Evolutionary conservation across 371 early-diverging fungal genomes (phyloP).

Genomic region (Nematocida displodere): DNA sequence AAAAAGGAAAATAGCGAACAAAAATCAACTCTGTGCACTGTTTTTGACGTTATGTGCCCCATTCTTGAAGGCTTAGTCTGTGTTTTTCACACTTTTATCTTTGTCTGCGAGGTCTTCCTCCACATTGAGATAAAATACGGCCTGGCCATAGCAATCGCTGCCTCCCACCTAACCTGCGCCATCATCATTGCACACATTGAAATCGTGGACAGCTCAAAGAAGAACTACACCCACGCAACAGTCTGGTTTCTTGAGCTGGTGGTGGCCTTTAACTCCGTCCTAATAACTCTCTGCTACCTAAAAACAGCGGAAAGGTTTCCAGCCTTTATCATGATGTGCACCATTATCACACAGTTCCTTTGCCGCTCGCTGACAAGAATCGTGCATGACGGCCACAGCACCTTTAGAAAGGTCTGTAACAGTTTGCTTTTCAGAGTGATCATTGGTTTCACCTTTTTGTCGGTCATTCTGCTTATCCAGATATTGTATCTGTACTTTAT

Average conservation of each 20-base stretch:
- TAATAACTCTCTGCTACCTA: slow-evolving; percentile 4
- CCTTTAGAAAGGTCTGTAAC: slow-evolving; percentile 5
- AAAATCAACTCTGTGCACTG: neutral
- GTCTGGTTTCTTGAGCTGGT: neutral
- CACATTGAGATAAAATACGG: slow-evolving; percentile 33
- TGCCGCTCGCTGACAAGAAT: slow-evolving; percentile 43
- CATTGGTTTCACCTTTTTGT: neutral
- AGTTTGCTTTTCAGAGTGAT: neutral
- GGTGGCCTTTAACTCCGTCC: neutral
- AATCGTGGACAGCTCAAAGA: slow-evolving; percentile 21
- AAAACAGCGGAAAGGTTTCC: slow-evolving; percentile 26
- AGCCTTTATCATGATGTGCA: slow-evolving; percentile 22
- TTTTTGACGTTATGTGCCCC: slow-evolving; percentile 26
- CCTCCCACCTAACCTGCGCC: slow-evolving; percentile 32
- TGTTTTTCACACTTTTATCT: slow-evolving; percentile 30
- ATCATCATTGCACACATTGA: slow-evolving; percentile 27
- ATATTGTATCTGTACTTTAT: slow-evolving; percentile 18
- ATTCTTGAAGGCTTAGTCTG: slow-evolving; percentile 47
- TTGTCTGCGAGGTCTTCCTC: slow-evolving; percentile 30
- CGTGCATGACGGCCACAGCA: slow-evolving; percentile 5
- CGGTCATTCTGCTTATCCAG: slow-evolving; percentile 5
- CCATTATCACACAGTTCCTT: slow-evolving; percentile 26
- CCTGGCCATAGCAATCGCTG: neutral
- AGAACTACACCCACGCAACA: neutral
- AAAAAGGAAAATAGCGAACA: slow-evolving; percentile 9